Percentiles rank a stretch among this genome's conserved stretches.
Evolutionary conservation across 192 early-diverging fungal genomes (phyloP).

Genomic region (Dissophora globulifera): DNA sequence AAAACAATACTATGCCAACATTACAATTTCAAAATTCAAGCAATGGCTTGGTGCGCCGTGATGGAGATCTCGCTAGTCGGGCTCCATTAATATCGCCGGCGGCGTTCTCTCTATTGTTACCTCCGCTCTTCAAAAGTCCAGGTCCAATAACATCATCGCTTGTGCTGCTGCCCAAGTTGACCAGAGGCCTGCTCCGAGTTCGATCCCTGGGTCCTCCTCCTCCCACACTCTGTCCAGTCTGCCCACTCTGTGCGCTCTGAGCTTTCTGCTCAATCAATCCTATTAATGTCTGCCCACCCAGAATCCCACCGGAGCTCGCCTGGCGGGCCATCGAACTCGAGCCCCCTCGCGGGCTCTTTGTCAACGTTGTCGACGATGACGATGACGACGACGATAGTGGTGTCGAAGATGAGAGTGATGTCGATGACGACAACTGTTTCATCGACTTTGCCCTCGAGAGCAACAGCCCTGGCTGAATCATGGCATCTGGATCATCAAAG

Average conservation of each 20-base stretch:
- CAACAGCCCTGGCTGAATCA: conserved; percentile 47
- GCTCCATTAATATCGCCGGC: neutral
- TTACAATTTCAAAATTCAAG: conserved; percentile 42
- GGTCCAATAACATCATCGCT: conserved; percentile 32
- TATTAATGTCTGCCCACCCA: neutral
- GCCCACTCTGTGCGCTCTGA: neutral
- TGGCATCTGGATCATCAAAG: conserved; percentile 34
- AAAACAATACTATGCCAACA: too few relatives aligned
- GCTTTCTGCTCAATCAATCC: neutral
- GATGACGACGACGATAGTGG: too few relatives aligned
- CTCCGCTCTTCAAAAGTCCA: conserved; percentile 13
- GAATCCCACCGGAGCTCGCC: neutral
- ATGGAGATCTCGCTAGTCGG: conserved; percentile 19
- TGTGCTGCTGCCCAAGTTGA: conserved; percentile 38
- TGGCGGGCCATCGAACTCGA: conserved; percentile 6
- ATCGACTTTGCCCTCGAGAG: conserved; percentile 27
- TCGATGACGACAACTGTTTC: conserved; percentile 16
- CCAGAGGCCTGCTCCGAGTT: conserved; percentile 24
- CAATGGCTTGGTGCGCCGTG: conserved; percentile 30
- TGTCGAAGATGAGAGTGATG: too few relatives aligned
- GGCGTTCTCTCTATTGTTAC: neutral
- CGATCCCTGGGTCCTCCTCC: neutral
- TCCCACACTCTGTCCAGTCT: neutral
- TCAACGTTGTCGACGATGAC: too few relatives aligned
- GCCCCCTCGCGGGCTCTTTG: neutral